These are phyloP conservation scores for Phytopythium cucurbitacearum DNA, from an alignment of 352 stramenopile genomes.

Conservation along the genomic window DNA sequence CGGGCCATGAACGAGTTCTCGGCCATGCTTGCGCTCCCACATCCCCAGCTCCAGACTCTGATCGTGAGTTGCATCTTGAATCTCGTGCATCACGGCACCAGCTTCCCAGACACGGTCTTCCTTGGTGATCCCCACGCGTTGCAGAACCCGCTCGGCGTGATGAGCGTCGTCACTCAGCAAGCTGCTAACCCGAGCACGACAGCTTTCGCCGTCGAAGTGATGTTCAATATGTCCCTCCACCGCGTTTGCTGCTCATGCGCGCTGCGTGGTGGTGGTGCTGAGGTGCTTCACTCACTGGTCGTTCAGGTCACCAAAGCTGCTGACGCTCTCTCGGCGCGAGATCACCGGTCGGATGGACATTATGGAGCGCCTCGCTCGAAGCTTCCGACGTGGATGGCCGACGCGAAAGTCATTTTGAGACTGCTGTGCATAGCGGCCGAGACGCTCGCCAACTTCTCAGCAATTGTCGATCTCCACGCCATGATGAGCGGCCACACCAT, in stretches of 20 bases:
- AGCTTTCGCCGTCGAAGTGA: slow-evolving; percentile 51
- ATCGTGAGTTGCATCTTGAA: slow-evolving; percentile 67
- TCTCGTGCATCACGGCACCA: slow-evolving; percentile 55
- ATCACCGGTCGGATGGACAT: neutral
- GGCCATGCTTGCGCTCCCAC: slow-evolving; percentile 56
- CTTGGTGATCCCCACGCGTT: slow-evolving; percentile 64
- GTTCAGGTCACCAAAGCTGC: slow-evolving; percentile 38
- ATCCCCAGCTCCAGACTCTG: slow-evolving; percentile 52
- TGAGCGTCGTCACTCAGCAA: slow-evolving; percentile 61
- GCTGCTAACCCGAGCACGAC: slow-evolving; percentile 26
- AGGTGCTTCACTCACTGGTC: slow-evolving; percentile 49
- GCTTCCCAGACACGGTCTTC: slow-evolving; percentile 69
- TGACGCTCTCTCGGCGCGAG: slow-evolving; percentile 15
- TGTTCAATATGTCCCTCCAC: slow-evolving; percentile 75
- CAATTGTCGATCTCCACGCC: slow-evolving; percentile 54
- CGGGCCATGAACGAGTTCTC: slow-evolving; percentile 60
- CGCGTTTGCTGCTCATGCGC: slow-evolving; percentile 44
- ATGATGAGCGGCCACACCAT: slow-evolving; percentile 41
- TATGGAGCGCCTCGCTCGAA: neutral
- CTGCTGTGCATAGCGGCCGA: slow-evolving; percentile 48
- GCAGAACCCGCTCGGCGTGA: slow-evolving; percentile 59
- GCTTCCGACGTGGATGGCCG: slow-evolving; percentile 13
- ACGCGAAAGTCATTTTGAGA: slow-evolving; percentile 17
- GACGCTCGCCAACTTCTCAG: slow-evolving; percentile 66
- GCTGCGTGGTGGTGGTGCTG: slow-evolving; percentile 51